Conservation (phyloP, 371 early-diverging fungal genomes). For the Umbelopsis sp. region DNA sequence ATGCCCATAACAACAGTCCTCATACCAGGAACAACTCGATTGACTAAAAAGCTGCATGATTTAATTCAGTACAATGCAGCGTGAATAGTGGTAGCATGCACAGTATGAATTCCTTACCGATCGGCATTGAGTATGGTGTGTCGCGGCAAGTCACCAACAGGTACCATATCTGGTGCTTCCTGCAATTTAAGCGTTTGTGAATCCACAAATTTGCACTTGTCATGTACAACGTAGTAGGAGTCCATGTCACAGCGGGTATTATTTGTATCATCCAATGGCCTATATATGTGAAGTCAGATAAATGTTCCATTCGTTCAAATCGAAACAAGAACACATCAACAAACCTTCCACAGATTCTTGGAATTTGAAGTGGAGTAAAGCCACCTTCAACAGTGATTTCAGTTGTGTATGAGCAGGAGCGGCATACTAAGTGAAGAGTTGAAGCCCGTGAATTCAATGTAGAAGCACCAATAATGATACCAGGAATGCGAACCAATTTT, state of each 20-base stretch:
- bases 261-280: constrained; percentile 21
- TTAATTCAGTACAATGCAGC: not conserved
- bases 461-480: constrained; percentile 97
- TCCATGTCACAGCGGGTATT: constrained; percentile 84
- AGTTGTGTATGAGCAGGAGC: constrained; percentile 81
- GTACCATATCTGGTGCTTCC: constrained; percentile 98
- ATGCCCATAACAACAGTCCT: constrained; percentile 96
- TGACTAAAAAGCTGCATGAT: constrained; percentile 72
- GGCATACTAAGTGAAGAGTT: constrained; percentile 85
- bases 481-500: constrained; percentile 94
- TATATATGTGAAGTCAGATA: constrained; percentile 11
- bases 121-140: constrained; percentile 93
- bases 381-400: constrained; percentile 83
- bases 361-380: constrained; percentile 82
- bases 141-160: constrained; percentile 98
- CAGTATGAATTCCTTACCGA: constrained; percentile 45
- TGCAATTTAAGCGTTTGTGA: constrained; percentile 98
- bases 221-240: constrained; percentile 95
- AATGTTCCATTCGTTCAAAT: not conserved
- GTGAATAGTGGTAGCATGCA: too few relatives aligned
- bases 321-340: not conserved
- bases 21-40: constrained; percentile 95
- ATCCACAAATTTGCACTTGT: constrained; percentile 97
- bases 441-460: constrained; percentile 91
- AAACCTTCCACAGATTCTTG: constrained; percentile 86